phyloP scores from a whole-genome alignment of 2,329 filamentous ascomycete genomes.

The Neonectria ditissima region DNA sequence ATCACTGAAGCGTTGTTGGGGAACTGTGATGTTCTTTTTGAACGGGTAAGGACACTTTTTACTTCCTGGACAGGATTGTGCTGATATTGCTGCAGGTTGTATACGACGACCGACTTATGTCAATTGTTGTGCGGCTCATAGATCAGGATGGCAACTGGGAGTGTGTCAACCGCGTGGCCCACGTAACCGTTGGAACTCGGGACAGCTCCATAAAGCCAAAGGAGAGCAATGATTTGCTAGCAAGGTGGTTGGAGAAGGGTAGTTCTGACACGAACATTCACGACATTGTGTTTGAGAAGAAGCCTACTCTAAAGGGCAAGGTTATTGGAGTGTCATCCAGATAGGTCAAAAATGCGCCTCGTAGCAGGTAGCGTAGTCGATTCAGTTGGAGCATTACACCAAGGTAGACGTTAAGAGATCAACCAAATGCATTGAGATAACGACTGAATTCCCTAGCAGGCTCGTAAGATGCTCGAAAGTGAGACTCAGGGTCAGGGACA shows the following conservation, averaged over 20 bases:
- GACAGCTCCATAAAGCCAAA: conserved; percentile 83
- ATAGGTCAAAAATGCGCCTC: conserved; percentile 46
- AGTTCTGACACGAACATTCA: conserved; percentile 57
- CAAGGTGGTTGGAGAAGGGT: conserved; percentile 75
- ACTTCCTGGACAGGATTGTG: not conserved
- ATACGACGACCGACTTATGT: conserved; percentile 90
- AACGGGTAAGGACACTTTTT: conserved; percentile 59
- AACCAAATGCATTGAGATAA: not conserved
- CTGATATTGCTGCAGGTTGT: conserved; percentile 68
- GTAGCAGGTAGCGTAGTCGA: not conserved
- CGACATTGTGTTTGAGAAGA: conserved; percentile 63
- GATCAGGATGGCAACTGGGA: conserved; percentile 69
- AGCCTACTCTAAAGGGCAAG: conserved; percentile 60
- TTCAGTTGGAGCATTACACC: not conserved
- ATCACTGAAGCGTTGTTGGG: conserved; percentile 61
- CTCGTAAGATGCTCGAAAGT: not conserved
- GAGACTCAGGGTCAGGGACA: no score
- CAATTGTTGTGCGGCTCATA: conserved; percentile 82
- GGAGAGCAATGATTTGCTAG: conserved; percentile 90
- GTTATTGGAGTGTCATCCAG: conserved; percentile 63
- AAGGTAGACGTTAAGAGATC: not conserved
- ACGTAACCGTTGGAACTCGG: conserved; percentile 90
- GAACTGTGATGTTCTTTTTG: conserved; percentile 71
- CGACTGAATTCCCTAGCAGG: not conserved
- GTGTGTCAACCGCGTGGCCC: conserved; percentile 82